A percentile compares a stretch with the other conserved stretches of the same genome.
Conservation (phyloP, 257 asterid species). For the Gardenia jasminoides region DNA sequence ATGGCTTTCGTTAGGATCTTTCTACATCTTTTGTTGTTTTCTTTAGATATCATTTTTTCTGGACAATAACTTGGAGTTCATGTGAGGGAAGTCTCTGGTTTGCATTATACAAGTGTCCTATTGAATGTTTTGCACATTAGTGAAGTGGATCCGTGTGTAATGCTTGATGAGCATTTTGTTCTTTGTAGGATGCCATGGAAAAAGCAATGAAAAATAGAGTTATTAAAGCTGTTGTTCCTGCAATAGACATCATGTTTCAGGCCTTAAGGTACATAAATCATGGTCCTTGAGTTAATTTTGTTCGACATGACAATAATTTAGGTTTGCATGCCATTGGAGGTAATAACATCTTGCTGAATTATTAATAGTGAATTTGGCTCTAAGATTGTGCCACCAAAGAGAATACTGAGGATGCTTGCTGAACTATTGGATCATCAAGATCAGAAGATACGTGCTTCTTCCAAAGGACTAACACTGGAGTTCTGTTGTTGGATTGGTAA, state of each 20-base stretch:
- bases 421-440: constrained; percentile 99
- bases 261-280: constrained; percentile 71
- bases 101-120: not conserved
- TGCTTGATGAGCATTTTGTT: constrained; percentile 9
- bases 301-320: not conserved
- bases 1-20: not conserved
- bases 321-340: constrained; percentile 18
- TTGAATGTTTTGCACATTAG: not conserved
- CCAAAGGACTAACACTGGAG: constrained; percentile 93
- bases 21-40: not conserved
- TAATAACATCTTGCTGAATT: constrained; percentile 30
- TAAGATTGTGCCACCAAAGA: constrained; percentile 90
- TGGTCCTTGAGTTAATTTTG: constrained; percentile 1
- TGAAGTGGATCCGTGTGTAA: not conserved
- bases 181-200: constrained; percentile 94
- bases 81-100: not conserved
- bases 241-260: constrained; percentile 98
- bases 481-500: constrained; percentile 99
- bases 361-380: constrained; percentile 89
- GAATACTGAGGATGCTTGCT: constrained; percentile 98
- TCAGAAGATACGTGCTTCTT: constrained; percentile 98
- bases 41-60: not conserved
- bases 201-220: constrained; percentile 97
- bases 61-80: not conserved
- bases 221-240: constrained; percentile 98